Percentiles rank a stretch among this genome's conserved stretches.
These are phyloP conservation scores for Lizanozyma gosingica DNA, from an alignment of 1,139 yeast species.

Conservation along the genomic window DNA sequence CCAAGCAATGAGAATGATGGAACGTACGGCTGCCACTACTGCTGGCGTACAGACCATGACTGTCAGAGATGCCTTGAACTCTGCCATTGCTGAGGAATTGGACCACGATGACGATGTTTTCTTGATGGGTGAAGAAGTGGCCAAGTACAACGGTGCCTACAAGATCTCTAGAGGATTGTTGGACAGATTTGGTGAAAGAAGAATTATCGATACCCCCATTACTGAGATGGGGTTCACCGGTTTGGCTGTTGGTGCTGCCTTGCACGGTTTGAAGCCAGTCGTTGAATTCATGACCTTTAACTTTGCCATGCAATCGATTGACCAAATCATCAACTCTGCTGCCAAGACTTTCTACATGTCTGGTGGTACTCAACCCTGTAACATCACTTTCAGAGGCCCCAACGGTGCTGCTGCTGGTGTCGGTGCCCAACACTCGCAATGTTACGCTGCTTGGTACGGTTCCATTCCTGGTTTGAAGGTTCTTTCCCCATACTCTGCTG, in stretches of 20 bases:
- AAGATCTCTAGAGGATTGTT: conserved; percentile 92
- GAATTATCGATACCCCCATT: conserved; percentile 96
- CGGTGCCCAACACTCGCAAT: conserved; percentile 98
- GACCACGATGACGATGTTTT: conserved; percentile 93
- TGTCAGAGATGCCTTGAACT: conserved; percentile 93
- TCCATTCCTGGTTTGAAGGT: conserved; percentile 97
- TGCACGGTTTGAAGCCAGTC: conserved; percentile 93
- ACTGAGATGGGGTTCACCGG: conserved; percentile 99
- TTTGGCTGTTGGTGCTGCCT: conserved; percentile 93
- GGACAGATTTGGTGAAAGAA: conserved; percentile 94
- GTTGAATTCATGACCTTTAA: conserved; percentile 99
- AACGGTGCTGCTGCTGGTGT: conserved; percentile 99
- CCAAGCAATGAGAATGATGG: conserved; percentile 31
- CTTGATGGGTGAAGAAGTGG: conserved; percentile 98
- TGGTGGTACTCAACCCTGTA: conserved; percentile 97
- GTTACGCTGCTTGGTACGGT: conserved; percentile 97
- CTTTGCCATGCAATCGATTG: conserved; percentile 99
- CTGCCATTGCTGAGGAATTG: conserved; percentile 94
- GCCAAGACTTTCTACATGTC: conserved; percentile 99
- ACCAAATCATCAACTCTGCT: conserved; percentile 95
- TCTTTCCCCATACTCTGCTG: conserved; percentile 89
- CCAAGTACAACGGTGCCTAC: conserved; percentile 98
- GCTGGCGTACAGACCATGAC: conserved; percentile 64
- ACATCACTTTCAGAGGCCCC: conserved; percentile 97
- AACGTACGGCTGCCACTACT: conserved; percentile 32